Evolutionary conservation across 345 rosid species (phyloP), one percentile per base, ranked within the genome.

Genomic region (Gossypioides kirkii): DNA sequence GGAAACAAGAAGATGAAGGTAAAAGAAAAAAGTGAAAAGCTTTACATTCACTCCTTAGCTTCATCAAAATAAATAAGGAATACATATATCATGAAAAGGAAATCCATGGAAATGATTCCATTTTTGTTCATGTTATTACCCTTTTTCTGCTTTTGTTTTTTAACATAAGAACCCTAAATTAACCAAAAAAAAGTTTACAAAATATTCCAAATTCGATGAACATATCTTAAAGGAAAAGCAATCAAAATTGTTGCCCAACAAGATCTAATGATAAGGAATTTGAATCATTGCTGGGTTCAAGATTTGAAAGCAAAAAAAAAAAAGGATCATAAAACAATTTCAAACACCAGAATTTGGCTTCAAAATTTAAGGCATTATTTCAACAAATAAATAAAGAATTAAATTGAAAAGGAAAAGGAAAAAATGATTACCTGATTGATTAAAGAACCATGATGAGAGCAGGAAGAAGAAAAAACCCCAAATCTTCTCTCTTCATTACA

Each of bases 341-440:
- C 38, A 61, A 17, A 23, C 41, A 65, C 56, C 49, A 26, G 58
- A 55, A 45, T 38, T 22, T 13, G 52, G 65, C 49, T 80, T 73
- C 77, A 55, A 74, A 79, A 70, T 70, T 73, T 71, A 54, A 18
- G 55, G 47, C 54, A 66, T 25, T 46, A 46, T 66, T 66, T 23
- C 46, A 18, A 55, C 11, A 20, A 55, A 64, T 20, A 13, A 43
- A 20, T 1, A 3, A 8, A 47, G 26, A 38, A 61, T 38, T 25
- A n/a, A 23, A 46, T 6, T 63, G 61, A 71, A 63, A 77, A 79
- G 69, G 49, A 56, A 49, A 5, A 38, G 61, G 71, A 72, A 45
- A 60, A 72, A 82, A 81, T 81, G 82, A 67, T 83, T 79, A 87
- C 97, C 93, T 83, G 86, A 84, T 84, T 84, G 91, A 86, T 91